These are phyloP conservation scores for Nicotiana otophora DNA, from an alignment of 257 asterid genomes.

Conservation along the genomic window DNA sequence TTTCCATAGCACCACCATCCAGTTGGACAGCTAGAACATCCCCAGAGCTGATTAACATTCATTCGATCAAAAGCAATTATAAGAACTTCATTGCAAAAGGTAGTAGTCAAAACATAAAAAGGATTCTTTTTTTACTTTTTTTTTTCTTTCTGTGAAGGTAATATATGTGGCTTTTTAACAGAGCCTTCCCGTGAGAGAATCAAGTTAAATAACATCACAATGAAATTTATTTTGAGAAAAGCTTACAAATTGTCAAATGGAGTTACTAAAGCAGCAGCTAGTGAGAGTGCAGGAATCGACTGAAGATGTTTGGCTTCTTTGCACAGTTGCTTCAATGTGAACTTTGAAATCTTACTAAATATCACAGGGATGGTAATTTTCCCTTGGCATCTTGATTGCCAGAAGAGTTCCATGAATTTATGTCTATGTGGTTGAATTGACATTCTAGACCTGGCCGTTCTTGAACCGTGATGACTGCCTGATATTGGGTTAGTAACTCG, in stretches of 20 bases:
- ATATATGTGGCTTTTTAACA: background rate
- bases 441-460: conserved; percentile 21
- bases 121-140: background rate
- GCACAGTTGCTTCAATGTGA: conserved; percentile 44
- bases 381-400: conserved; percentile 33
- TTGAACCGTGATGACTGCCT: conserved; percentile 30
- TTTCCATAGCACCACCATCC: conserved; percentile 42
- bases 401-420: conserved; percentile 34
- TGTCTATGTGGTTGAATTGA: conserved; percentile 38
- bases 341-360: conserved; percentile 51
- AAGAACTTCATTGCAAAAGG: background rate
- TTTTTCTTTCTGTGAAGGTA: background rate
- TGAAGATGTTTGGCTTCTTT: conserved; percentile 60
- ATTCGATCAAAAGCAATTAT: conserved; percentile 9
- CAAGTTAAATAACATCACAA: background rate
- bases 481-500: conserved; percentile 25
- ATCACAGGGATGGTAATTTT: conserved; percentile 34
- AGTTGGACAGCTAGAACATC: conserved; percentile 47
- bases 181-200: background rate
- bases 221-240: conserved; percentile 3
- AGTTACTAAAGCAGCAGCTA: conserved; percentile 73
- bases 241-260: conserved; percentile 75
- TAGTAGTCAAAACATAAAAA: background rate
- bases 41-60: conserved; percentile 43
- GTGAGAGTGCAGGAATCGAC: conserved; percentile 52